Base-by-base conservation (phyloP, 2,329 filamentous ascomycete genomes). In the Colletotrichum orchidophilum region DNA sequence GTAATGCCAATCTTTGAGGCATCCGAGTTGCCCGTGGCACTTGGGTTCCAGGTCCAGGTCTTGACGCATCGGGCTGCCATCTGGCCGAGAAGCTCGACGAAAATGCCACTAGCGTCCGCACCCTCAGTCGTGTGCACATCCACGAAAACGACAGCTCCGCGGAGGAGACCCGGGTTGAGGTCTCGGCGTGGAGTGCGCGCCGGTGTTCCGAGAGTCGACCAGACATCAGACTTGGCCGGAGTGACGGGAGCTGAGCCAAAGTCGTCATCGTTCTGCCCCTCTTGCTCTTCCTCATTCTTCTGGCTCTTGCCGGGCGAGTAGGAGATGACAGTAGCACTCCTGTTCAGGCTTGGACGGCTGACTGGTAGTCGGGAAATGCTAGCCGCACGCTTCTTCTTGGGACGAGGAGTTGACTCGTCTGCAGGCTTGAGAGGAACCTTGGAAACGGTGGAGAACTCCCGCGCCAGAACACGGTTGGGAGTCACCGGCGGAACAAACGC, bases 81-180 rank as follows among this genome's bases (percentile, higher is more conserved):
- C 76, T 94, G 90, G 9, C 86, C 89, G 26, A 97, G 87, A 7
- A 97, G 86, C 75, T 95, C 93, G 18, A 94, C 87, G 78, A 97
- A 97, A 67, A 96, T 90, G n/a, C 88, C 88, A 76, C 92, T 94
- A 8, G 93, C 93, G 80, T 96, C 93, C 27, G 91, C 91, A 6
- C 94, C 94, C 76, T 96, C 93, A 9, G 89, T 93, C 0, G 93
- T 95, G 78, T 94, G 90, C 2, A 97, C 94, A 79, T 97, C 94
- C 2, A 96, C 93, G 77, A 91, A 94, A 5, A 96, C 93, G 3
- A 94, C 89, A 18, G 91, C 93, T 1, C 94, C 94, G 24, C 87
- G 86, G 3, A 96, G 85, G 3, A 93, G 79, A 0, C 79, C 77
- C 3, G 85, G 80, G 74, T 90, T 83, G 11, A 90, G 74, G 64